These are phyloP conservation scores for Coniochaeta sp. DNA, from an alignment of 2,329 filamentous ascomycete species.

Conservation along the genomic window DNA sequence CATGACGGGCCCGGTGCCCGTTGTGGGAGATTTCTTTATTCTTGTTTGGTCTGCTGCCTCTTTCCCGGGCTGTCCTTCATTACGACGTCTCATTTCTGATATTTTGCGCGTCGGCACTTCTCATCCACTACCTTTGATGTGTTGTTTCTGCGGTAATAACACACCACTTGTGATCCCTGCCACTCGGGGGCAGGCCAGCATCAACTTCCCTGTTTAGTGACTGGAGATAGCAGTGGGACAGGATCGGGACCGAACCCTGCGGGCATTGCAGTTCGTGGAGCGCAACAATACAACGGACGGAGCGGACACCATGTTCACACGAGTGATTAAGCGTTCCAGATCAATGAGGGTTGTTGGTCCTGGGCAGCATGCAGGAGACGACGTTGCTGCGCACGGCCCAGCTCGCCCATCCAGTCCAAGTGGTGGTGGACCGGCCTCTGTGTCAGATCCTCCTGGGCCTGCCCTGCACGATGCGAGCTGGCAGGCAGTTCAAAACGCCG, in stretches of 20 bases:
- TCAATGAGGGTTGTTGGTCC: conserved; percentile 17
- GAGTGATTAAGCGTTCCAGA: conserved; percentile 23
- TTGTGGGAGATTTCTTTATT: background rate
- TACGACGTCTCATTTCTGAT: background rate
- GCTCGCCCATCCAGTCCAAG: conserved; percentile 9
- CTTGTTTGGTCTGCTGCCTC: conserved; percentile 12
- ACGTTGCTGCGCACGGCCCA: conserved; percentile 18
- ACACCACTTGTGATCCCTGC: background rate
- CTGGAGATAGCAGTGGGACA: conserved; percentile 5
- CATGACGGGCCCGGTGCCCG: background rate
- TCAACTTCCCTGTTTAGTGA: background rate
- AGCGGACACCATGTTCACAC: conserved; percentile 21
- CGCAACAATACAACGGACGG: conserved; percentile 6
- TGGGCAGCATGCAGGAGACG: conserved; percentile 5
- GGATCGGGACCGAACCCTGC: background rate
- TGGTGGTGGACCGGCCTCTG: conserved; percentile 20
- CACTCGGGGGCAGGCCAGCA: background rate
- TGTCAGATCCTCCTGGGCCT: conserved; percentile 21
- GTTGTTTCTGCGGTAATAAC: conserved; percentile 1
- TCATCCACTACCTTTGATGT: conserved; percentile 5
- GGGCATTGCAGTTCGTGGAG: background rate
- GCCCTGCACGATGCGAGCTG: conserved; percentile 23
- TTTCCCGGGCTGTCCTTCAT: conserved; percentile 6
- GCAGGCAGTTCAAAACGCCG: conserved; percentile 23
- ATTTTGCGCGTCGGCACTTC: background rate